Evolutionary conservation across 768 basidiomycete species (phyloP), one percentile per base, ranked within the genome.

Genomic region (Lepiota subincarnata): DNA sequence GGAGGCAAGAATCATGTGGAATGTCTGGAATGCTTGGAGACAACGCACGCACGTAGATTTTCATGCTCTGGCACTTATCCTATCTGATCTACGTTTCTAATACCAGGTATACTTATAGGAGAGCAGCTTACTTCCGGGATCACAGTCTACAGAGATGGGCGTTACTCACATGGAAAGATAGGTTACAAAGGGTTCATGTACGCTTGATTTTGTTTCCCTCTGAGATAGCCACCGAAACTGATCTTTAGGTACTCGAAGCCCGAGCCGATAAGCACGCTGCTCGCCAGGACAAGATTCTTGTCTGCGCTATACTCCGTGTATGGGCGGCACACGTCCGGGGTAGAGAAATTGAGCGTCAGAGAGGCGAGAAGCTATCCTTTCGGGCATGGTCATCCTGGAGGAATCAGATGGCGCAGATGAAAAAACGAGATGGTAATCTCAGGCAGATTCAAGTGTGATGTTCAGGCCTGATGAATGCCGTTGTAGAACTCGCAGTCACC

Each of bases 11-110:
- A 66, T 87, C 36, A 68, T 81, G 59, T 68, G 68, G 10, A 69
- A 71, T 38, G 69, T 71, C 4, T 67, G 90, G 62, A 68, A 73
- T 47, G 56, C 64, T 16, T 92, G 89, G 90, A 80, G 76, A 57
- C 71, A 66, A 39, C 71, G 74, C 55, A 65, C 74, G 87, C 87
- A 60, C 63, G 83, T 69, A 28, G 14, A 22, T 7, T 16, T 14
- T 8, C n/a, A 14, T 31, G 19, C 37, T 50, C 18, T 13, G 2
- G 34, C 6, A 2, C 3, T 19, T 14, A 11, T 24, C 16, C 12
- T 6, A 13, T 36, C 22, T 26, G 19, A 40, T 10, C 28, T 18
- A 38, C 18, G 34, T 24, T 18, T 38, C 36, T 14, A 10, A 46
- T 24, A 4, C n/a, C 37, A 60, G 59, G 18, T 55, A 52, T 42